phyloP scores from a whole-genome alignment of 495 filamentous ascomycete genomes.

The Umbilicaria muhlenbergii region DNA sequence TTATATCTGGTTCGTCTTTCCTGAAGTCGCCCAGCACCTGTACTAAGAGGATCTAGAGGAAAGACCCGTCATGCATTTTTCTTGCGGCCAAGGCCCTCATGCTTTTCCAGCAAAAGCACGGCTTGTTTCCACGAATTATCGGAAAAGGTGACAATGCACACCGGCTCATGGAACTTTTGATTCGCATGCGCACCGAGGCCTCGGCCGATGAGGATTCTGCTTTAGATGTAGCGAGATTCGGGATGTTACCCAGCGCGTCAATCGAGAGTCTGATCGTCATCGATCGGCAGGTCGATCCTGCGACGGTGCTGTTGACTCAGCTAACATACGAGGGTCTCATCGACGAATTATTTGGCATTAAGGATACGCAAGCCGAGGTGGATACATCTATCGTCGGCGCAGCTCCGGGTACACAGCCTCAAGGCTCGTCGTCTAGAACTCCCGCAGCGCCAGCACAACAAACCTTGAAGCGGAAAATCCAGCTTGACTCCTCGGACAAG shows the following conservation, averaged over 20 bases:
- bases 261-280: constrained; percentile 89
- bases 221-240: constrained; percentile 39
- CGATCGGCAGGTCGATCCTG: constrained; percentile 86
- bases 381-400: constrained; percentile 80
- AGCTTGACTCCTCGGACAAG: constrained; percentile 77
- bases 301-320: constrained; percentile 80
- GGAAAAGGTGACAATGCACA: constrained; percentile 94
- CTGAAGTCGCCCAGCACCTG: too few relatives aligned
- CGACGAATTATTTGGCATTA: constrained; percentile 84
- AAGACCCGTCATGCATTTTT: constrained; percentile 81
- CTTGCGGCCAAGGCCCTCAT: constrained; percentile 85
- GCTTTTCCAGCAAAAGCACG: constrained; percentile 80
- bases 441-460: constrained; percentile 36
- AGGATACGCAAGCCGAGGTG: constrained; percentile 79
- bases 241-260: constrained; percentile 69
- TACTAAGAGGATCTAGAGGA: constrained; percentile 36
- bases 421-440: constrained; percentile 37
- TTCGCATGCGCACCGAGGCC: constrained; percentile 83
- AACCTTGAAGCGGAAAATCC: constrained; percentile 75
- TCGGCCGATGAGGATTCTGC: constrained; percentile 59
- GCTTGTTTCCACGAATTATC: constrained; percentile 86
- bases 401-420: constrained; percentile 36
- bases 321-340: constrained; percentile 94
- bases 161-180: constrained; percentile 71
- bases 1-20: constrained; percentile 52